These are phyloP conservation scores for Lactarius pseudohatsudake DNA, from an alignment of 768 basidiomycete genomes.

Conservation along the genomic window DNA sequence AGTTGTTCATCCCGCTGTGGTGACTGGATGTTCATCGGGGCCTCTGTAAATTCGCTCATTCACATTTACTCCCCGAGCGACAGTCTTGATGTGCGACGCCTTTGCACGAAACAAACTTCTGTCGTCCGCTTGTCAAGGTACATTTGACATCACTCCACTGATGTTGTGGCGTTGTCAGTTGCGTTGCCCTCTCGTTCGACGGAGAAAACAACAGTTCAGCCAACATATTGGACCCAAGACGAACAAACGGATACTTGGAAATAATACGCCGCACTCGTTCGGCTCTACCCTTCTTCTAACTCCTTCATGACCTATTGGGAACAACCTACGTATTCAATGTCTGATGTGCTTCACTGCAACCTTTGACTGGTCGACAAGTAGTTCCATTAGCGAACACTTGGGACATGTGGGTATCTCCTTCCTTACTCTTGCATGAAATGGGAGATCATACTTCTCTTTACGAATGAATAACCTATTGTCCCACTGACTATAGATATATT, in stretches of 20 bases:
- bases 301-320: slow-evolving; percentile 4
- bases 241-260: slow-evolving; percentile 9
- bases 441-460: background rate
- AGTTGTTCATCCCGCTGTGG: slow-evolving; percentile 3
- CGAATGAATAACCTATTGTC: background rate
- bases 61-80: background rate
- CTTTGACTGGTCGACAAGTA: background rate
- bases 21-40: slow-evolving; percentile 12
- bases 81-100: slow-evolving; percentile 1
- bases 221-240: slow-evolving; percentile 1
- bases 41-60: slow-evolving; percentile 7
- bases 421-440: background rate
- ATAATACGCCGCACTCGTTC: background rate
- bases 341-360: background rate
- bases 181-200: background rate
- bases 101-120: slow-evolving; percentile 5
- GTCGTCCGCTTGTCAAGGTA: background rate
- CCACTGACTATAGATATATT: slow-evolving; percentile 1
- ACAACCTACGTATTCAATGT: background rate
- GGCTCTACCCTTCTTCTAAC: background rate
- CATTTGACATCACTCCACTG: slow-evolving; percentile 2
- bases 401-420: background rate
- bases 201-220: background rate
- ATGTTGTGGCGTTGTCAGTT: background rate
- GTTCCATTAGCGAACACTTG: background rate